Evolutionary conservation across 352 stramenopile genomes (phyloP).

Genomic region (Pythium rhizo-oryzae): DNA sequence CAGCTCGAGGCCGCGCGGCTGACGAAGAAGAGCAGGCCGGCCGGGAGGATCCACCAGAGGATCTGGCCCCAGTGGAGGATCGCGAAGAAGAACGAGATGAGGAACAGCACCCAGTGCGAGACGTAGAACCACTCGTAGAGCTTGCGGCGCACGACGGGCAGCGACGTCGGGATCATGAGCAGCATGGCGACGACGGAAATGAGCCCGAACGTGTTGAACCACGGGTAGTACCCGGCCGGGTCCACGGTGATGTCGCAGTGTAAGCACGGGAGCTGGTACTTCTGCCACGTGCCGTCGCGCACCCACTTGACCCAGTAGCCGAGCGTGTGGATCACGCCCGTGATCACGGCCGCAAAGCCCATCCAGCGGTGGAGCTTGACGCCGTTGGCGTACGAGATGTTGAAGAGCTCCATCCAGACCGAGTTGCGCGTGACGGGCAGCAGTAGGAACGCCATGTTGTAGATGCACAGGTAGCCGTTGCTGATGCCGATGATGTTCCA

Average conservation of each 20-base stretch:
- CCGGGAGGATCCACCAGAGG: constrained; percentile 41
- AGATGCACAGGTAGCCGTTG: constrained; percentile 56
- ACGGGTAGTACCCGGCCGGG: constrained; percentile 25
- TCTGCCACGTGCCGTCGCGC: constrained; percentile 22
- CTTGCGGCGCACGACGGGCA: constrained; percentile 38
- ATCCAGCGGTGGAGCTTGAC: constrained; percentile 48
- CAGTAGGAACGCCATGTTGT: constrained; percentile 74
- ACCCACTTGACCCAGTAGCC: constrained; percentile 30
- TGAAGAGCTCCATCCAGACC: constrained; percentile 47
- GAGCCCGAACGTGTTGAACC: constrained; percentile 48
- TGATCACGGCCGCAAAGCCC: constrained; percentile 32
- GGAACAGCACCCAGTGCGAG: constrained; percentile 41
- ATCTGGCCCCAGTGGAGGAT: constrained; percentile 43
- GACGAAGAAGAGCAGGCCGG: constrained; percentile 40
- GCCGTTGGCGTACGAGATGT: constrained; percentile 45
- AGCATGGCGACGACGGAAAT: constrained; percentile 39
- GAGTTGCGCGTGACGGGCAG: constrained; percentile 38
- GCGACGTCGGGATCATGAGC: constrained; percentile 34
- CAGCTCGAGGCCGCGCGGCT: constrained; percentile 32
- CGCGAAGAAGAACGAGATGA: constrained; percentile 36
- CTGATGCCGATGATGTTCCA: constrained; percentile 51
- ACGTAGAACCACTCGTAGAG: constrained; percentile 49
- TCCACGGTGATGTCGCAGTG: constrained; percentile 32
- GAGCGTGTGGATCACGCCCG: constrained; percentile 23
- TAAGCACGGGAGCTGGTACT: constrained; percentile 40